Base-by-base conservation (phyloP, 2,329 filamentous ascomycete genomes). In the Cercospora canescens region DNA sequence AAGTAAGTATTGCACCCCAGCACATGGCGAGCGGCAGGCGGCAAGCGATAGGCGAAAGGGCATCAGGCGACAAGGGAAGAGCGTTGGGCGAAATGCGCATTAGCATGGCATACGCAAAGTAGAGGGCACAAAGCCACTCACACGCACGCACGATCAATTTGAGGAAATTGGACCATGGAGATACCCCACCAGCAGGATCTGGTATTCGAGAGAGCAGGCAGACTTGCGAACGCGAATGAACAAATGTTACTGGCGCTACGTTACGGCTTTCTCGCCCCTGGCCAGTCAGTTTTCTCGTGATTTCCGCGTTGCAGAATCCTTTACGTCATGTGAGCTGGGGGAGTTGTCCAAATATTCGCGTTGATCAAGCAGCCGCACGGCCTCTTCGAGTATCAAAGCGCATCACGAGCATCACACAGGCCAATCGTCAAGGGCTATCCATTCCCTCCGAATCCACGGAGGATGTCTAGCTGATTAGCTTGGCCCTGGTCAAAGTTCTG, bases 1-100 rank as follows among this genome's bases (percentile, higher is more conserved):
- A 64, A 70, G 26, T 69, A 55, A 62, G 37, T 56, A 56, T 56
- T 18, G 16, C 28, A 5, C 18, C 12, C 28, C 32, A 16, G 18
- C 30, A 56, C 52, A 26, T 52, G 5, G 24, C 45, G 45, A 35
- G 52, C 32, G 52, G 32, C 52, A 14, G 52, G 52, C 28, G 52
- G 52, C 52, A 35, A n/a, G 30, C 52, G 30, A 30, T 28, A 55
- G 52, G 52, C 52, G 28, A 34, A 30, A 21, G 14, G 52, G 52
- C 39, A 45, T 12, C 16, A 48, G 5, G 5, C 7, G 14, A 48
- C 16, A 48, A 6, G 5, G 21, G 14, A 48, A 18, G 41, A 14
- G 41, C 41, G 18, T 14, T 48, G 41, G 21, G 21, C n/a, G 16
- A 6, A n/a, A 3, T 48, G 41, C 5, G 52, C 30, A 28, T 56